Evolutionary conservation across 2,329 filamentous ascomycete genomes (phyloP).

Genomic region (Thielaviopsis musarum): DNA sequence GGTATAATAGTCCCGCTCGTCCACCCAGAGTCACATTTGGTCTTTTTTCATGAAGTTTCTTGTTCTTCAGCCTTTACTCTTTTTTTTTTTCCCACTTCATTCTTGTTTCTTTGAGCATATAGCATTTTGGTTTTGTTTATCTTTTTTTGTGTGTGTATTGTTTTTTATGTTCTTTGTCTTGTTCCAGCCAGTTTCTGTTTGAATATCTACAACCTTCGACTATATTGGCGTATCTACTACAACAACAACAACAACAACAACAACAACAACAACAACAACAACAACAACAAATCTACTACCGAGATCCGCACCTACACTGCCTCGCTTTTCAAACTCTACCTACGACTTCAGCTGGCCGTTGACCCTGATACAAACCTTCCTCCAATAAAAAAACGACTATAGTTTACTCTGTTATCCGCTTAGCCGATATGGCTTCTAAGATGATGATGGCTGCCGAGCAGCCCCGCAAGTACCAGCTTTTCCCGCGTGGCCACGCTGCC

Average conservation of each 20-base stretch:
- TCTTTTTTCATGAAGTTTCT: background rate
- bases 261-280: too few species aligned
- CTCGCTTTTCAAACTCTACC: background rate
- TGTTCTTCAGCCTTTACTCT: background rate
- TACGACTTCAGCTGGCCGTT: background rate
- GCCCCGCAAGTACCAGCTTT: constrained; percentile 41
- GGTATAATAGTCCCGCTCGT: background rate
- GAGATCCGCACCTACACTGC: background rate
- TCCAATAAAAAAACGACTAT: background rate
- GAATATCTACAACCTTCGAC: background rate
- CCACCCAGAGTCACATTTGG: background rate
- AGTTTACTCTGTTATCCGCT: background rate
- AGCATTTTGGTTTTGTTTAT: constrained; percentile 2
- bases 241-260: background rate
- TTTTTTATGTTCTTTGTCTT: background rate
- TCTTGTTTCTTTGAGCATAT: background rate
- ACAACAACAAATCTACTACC: too few species aligned
- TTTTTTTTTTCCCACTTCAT: background rate
- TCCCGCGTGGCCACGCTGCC: constrained; percentile 33
- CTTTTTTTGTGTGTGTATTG: background rate
- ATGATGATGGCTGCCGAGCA: constrained; percentile 1
- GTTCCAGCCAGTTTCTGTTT: background rate
- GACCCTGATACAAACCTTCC: background rate
- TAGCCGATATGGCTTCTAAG: background rate
- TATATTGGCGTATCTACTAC: background rate